phyloP scores from a whole-genome alignment of 306 rosid genomes.

The Citrullus amarus region DNA sequence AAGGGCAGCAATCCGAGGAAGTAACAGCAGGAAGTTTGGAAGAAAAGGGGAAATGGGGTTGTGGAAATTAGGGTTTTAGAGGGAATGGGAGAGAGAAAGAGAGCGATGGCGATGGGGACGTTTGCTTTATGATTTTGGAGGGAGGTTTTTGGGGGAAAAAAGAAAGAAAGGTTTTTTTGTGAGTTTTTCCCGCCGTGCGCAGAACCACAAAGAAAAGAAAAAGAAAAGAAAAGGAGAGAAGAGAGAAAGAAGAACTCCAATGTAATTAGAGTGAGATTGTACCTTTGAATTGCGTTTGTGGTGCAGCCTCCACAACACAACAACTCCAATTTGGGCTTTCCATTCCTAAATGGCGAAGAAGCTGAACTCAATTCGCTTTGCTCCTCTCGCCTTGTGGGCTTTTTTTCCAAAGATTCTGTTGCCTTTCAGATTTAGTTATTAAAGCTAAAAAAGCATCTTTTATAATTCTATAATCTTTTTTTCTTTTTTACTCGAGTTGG shows the following conservation, averaged over 20 bases:
- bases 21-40: neutral
- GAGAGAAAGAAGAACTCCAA: too few relatives aligned
- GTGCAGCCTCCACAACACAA: too few relatives aligned
- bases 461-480: too few relatives aligned
- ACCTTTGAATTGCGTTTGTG: neutral
- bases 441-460: too few relatives aligned
- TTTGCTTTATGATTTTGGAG: slow-evolving; percentile 5
- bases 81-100: neutral
- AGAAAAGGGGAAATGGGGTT: neutral
- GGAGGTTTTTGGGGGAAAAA: slow-evolving; percentile 7
- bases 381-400: too few relatives aligned
- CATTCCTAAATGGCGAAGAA: too few relatives aligned
- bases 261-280: neutral
- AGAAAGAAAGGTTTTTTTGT: neutral
- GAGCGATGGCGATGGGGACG: slow-evolving; percentile 2
- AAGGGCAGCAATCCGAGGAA: neutral
- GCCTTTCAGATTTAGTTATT: too few relatives aligned
- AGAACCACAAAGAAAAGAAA: neutral
- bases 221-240: neutral
- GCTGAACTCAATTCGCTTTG: neutral
- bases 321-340: neutral
- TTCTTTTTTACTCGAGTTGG: too few relatives aligned
- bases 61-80: slow-evolving; percentile 11
- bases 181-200: slow-evolving; percentile 6
- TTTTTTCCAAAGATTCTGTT: too few relatives aligned